Evolutionary conservation across 768 basidiomycete genomes (phyloP).

Genomic region (Saitozyma podzolica): DNA sequence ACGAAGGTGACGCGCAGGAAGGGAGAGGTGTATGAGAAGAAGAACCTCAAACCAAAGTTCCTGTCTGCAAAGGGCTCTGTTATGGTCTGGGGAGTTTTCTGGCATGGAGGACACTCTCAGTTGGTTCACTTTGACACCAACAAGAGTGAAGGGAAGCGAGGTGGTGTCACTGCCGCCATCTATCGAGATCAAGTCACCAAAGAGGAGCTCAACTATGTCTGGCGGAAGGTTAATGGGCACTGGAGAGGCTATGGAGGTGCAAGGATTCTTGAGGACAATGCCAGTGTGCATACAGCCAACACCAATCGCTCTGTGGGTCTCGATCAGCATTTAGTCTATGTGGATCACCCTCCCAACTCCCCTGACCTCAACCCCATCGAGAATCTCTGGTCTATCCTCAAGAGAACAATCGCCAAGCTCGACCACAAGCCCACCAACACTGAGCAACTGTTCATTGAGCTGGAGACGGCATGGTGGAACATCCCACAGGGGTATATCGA

Average conservation of each 20-base stretch:
- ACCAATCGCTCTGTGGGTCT: slow-evolving; percentile 5
- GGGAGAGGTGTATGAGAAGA: slow-evolving; percentile 8
- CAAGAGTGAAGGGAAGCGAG: slow-evolving; percentile 16
- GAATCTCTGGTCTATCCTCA: slow-evolving; percentile 17
- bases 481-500: slow-evolving; percentile 17
- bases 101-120: slow-evolving; percentile 20
- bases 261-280: slow-evolving; percentile 20
- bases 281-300: slow-evolving; percentile 8
- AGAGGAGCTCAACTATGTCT: slow-evolving; percentile 14
- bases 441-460: slow-evolving; percentile 10
- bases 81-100: slow-evolving; percentile 21
- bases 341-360: slow-evolving; percentile 15
- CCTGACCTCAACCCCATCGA: slow-evolving; percentile 27
- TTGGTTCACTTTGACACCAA: slow-evolving; percentile 16
- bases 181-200: slow-evolving; percentile 22
- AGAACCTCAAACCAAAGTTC: slow-evolving; percentile 11
- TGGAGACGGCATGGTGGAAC: slow-evolving; percentile 7
- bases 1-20: slow-evolving; percentile 8
- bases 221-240: slow-evolving; percentile 10
- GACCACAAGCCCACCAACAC: slow-evolving; percentile 11
- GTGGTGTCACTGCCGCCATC: slow-evolving; percentile 17
- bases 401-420: slow-evolving; percentile 9
- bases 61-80: neutral
- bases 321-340: slow-evolving; percentile 8
- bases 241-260: slow-evolving; percentile 19